Base-by-base conservation (phyloP, 495 filamentous ascomycete genomes). In the Podospora pseudoanserina region DNA sequence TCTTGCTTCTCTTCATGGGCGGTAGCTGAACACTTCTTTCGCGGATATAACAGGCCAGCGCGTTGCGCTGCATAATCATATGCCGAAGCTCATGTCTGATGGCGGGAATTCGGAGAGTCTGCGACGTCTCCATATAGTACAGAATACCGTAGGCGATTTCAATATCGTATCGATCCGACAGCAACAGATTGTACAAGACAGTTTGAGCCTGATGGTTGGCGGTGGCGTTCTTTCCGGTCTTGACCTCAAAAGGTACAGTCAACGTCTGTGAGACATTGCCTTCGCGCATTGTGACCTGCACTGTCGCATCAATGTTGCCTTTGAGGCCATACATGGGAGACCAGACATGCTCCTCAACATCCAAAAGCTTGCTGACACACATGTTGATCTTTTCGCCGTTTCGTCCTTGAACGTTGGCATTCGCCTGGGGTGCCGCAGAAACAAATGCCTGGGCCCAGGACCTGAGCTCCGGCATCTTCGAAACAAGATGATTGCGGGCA, bases 321-420 rank as follows among this genome's bases (percentile, higher is more conserved):
- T 99, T 98, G 6, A 99, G 83, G 0, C 95, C 95, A 74, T 94
- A 98, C 88, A 92, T 92, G 6, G 95, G 95, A 18, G 95, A 97
- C 95, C 94, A 97, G 53, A 97, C 86, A 73, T 97, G 94, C 77
- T 99, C 95, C 77, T 99, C 95, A 23, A 98, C 92, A 74, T 97
- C 95, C 56, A 99, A 88, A 44, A 99, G 81, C 75, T 97, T 97
- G 76, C 87, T 97, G 70, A 99, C 88, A 72, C 90, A 92, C 84
- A 97, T 88, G 57, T 86, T 88, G 15, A 91, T 86, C 62, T 77
- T 81, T 71, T 90, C 84, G 44, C 89, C 90, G 70, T 92, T 90
- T 55, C 91, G 86, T 66, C 93, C 93, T 68, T 90, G 87, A 6
- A 96, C 90, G n/a, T 91, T 68, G 4, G 91, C 92, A 65, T 88